phyloP scores from a whole-genome alignment of 1,139 yeast genomes.

The Nakaseomyces glabratus region DNA sequence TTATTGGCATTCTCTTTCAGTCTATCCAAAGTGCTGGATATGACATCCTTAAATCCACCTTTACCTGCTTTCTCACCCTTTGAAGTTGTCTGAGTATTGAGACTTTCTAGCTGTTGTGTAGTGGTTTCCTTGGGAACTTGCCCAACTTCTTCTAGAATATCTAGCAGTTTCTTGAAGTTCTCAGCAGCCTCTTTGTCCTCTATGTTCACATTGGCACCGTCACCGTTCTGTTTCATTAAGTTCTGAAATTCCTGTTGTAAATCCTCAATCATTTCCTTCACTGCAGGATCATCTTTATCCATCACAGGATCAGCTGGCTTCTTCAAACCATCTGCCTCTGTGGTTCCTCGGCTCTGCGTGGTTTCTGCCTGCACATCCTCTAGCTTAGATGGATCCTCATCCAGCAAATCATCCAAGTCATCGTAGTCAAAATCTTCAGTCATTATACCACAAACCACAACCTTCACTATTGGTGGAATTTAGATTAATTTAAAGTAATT shows the following conservation, averaged over 20 bases:
- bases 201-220: conserved; percentile 15
- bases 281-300: conserved; percentile 16
- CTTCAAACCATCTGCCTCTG: conserved; percentile 9
- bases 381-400: conserved; percentile 64
- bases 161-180: conserved; percentile 42
- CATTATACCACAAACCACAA: neutral
- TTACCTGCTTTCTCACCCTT: conserved; percentile 17
- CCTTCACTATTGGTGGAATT: too few relatives aligned
- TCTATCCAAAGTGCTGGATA: conserved; percentile 73
- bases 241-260: conserved; percentile 23
- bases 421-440: conserved; percentile 40
- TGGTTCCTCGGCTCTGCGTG: neutral
- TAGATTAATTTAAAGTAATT: too few relatives aligned
- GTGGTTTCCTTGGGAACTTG: conserved; percentile 40
- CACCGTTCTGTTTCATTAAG: conserved; percentile 20
- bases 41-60: conserved; percentile 58
- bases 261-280: conserved; percentile 22
- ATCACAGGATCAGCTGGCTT: conserved; percentile 5
- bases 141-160: conserved; percentile 49
- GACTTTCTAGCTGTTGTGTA: conserved; percentile 44
- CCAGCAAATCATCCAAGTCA: conserved; percentile 66
- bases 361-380: conserved; percentile 16
- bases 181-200: conserved; percentile 39
- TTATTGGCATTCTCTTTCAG: conserved; percentile 60
- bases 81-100: conserved; percentile 35